These are phyloP conservation scores for Serendipita sp. DNA, from an alignment of 768 basidiomycete species.

Conservation along the genomic window DNA sequence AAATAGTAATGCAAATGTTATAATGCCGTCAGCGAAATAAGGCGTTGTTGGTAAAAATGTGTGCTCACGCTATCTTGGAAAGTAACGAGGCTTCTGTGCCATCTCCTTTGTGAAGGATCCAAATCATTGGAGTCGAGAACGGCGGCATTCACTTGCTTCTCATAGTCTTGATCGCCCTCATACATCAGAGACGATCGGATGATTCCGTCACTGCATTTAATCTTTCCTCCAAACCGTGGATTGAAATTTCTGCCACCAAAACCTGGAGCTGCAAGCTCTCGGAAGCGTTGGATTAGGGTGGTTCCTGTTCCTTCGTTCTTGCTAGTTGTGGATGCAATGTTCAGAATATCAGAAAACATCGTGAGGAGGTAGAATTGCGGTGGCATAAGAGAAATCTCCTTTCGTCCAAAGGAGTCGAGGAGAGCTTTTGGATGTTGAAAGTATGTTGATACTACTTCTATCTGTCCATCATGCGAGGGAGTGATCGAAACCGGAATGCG, in stretches of 20 bases:
- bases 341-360: constrained; percentile 40
- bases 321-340: constrained; percentile 15
- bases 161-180: constrained; percentile 55
- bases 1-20: background rate
- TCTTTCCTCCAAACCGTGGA: constrained; percentile 22
- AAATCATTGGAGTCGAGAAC: background rate
- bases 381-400: constrained; percentile 43
- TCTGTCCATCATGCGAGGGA: background rate
- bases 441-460: background rate
- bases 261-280: constrained; percentile 28
- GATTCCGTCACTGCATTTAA: constrained; percentile 25
- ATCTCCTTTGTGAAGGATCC: constrained; percentile 26
- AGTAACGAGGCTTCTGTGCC: constrained; percentile 41
- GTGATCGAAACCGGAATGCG: background rate
- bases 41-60: too few relatives aligned
- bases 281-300: constrained; percentile 20
- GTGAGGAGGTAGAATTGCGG: constrained; percentile 58
- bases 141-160: constrained; percentile 25
- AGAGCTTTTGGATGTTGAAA: background rate
- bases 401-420: background rate
- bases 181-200: constrained; percentile 40
- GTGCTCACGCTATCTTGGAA: constrained; percentile 36
- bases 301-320: constrained; percentile 12
- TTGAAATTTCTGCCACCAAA: constrained; percentile 51
- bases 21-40: too few relatives aligned